phyloP scores from a whole-genome alignment of 345 rosid genomes.

The Eucalyptus leucophloia region DNA sequence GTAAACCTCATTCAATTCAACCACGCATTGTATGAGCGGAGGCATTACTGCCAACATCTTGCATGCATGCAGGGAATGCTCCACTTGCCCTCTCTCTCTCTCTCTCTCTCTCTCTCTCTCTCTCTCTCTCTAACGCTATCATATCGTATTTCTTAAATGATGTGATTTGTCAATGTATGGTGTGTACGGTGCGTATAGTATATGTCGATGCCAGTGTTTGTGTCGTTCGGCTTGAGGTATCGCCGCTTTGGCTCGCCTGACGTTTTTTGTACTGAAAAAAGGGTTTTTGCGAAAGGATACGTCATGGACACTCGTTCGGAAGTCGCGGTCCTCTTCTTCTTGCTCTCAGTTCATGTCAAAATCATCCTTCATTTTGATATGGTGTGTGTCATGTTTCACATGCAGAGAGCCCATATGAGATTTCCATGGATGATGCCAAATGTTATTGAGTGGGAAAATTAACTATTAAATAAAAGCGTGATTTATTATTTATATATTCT shows the following conservation, averaged over 20 bases:
- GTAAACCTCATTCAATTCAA: neutral
- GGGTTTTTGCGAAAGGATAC: neutral
- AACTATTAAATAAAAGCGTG: fast-evolving
- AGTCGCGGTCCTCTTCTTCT: neutral
- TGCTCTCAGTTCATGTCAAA: neutral
- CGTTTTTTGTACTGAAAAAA: neutral
- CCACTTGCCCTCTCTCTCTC: neutral
- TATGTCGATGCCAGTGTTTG: neutral
- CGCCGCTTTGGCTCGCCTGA: neutral
- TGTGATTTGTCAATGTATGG: neutral
- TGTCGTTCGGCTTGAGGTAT: neutral
- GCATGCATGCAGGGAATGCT: neutral
- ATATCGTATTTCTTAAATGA: neutral
- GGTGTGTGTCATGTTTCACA: neutral
- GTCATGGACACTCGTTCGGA: neutral
- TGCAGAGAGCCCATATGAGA: neutral
- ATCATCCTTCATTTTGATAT: neutral
- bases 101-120: neutral
- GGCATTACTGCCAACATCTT: conserved; percentile 1
- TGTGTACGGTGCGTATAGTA: neutral
- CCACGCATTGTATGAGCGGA: conserved; percentile 1
- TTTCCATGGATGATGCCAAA: neutral
- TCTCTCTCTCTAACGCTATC: neutral
- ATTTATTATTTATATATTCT: too few relatives aligned
- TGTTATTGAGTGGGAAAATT: neutral